A percentile compares a stretch with the other conserved stretches of the same genome.
phyloP scores from a whole-genome alignment of 2,329 filamentous ascomycete species.

The Exophiala sp. region DNA sequence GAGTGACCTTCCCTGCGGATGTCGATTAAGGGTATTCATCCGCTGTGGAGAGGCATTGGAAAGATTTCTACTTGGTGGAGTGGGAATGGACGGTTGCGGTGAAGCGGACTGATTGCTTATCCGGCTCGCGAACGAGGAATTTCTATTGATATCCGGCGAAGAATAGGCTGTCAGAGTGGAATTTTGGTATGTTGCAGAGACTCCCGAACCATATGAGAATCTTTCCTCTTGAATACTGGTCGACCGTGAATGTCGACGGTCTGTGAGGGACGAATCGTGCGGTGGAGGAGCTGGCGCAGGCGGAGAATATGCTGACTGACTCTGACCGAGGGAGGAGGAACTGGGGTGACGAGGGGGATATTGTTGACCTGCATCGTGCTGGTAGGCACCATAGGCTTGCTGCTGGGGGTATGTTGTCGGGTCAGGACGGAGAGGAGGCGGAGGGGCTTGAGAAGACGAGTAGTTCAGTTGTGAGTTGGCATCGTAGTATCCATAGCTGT shows the following conservation, averaged over 20 bases:
- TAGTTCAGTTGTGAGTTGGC: constrained; percentile 31
- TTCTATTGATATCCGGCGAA: constrained; percentile 24
- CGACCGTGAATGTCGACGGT: constrained; percentile 32
- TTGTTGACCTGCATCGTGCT: constrained; percentile 18
- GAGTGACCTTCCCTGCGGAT: constrained; percentile 57
- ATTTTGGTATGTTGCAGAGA: constrained; percentile 9
- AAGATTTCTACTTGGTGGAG: constrained; percentile 51
- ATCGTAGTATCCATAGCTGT: constrained; percentile 23
- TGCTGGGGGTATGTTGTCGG: constrained; percentile 4
- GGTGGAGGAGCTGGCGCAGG: constrained; percentile 41
- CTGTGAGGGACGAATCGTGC: constrained; percentile 38
- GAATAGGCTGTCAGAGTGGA: constrained; percentile 16
- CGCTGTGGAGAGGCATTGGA: constrained; percentile 50
- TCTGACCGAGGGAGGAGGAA: constrained; percentile 10
- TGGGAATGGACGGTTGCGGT: constrained; percentile 40
- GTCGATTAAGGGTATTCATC: constrained; percentile 52
- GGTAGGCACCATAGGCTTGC: constrained; percentile 20
- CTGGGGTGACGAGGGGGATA: constrained; percentile 13
- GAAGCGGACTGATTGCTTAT: constrained; percentile 33
- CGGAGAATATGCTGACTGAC: constrained; percentile 22
- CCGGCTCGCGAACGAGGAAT: constrained; percentile 27
- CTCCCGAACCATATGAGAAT: constrained; percentile 14
- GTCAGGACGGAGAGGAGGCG: constrained; percentile 29
- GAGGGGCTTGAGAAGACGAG: constrained; percentile 32
- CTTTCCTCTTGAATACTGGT: constrained; percentile 19